Evolutionary conservation across 345 rosid genomes (phyloP), one percentile per base, ranked within the genome.

Genomic region (Rhodomyrtus tomentosa): DNA sequence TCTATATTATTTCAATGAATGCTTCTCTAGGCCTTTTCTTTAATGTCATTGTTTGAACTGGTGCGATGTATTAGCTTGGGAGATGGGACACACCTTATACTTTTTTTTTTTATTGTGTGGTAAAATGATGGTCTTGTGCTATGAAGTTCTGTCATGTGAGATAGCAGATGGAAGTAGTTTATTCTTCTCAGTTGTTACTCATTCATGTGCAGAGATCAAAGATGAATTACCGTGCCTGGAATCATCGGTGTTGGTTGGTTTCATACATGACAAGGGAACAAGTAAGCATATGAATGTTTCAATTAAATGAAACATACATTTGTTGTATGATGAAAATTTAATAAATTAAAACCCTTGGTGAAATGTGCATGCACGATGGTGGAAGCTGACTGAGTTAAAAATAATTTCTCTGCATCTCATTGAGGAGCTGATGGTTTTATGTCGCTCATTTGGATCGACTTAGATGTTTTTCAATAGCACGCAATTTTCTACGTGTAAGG

Each of bases 181-280:
- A 50, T 58, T 82, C 48, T 49, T 84, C 55, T 88, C 42, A 72
- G 52, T 83, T 83, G 36, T 53, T 80, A 62, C 68, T 83, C 16
- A n/a, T 55, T 25, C 54, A 80, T 82, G 87, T 89, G 85, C 94
- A 97, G 99, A 92, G 93, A 88, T 95, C 94, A 87, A 95, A 97
- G 89, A 95, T 97, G 99, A 97, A 97, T 83, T 97, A 95, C 49
- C 96, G 98, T 80, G 99, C 99, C 80, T 97, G 99, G 99, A 95
- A 95, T 90, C 99, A 97, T 85, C 95, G 99, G n/a, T 92, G 96
- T 93, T 97, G 99, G 96, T 86, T 95, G 88, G 98, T 95, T 86
- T 91, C 95, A 81, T 93, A 90, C 89, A 95, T 95, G 99, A 86
- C 89, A 48, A 84, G 88, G 55, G 92, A 92, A 87, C 98, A 92